These are phyloP conservation scores for Prunus kanzakura DNA, from an alignment of 306 rosid genomes.

Conservation along the genomic window DNA sequence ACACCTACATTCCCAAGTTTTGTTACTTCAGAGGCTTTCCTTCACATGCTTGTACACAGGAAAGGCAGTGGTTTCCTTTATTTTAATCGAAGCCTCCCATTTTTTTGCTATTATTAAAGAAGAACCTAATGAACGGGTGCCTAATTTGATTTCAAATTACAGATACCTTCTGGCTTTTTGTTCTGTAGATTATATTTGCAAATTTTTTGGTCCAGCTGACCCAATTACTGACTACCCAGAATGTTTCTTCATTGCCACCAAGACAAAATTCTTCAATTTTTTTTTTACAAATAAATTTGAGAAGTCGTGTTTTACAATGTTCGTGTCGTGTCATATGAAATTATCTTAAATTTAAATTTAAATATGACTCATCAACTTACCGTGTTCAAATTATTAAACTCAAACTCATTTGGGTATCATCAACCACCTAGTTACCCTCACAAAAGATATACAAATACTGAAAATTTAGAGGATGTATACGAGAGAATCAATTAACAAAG, in stretches of 20 bases:
- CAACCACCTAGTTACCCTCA: too few species aligned
- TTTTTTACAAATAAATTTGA: too few species aligned
- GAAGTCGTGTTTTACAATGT: too few species aligned
- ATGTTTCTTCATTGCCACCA: not conserved
- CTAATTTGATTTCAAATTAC: not conserved
- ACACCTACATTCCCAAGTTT: not conserved
- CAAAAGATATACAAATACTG: too few species aligned
- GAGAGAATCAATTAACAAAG: too few species aligned
- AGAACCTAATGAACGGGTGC: not conserved
- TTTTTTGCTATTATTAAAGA: not conserved
- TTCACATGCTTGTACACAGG: conserved; percentile 5
- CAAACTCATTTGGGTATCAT: too few species aligned
- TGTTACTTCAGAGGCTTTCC: not conserved
- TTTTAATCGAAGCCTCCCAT: not conserved
- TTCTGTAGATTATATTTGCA: not conserved
- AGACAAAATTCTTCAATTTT: not conserved
- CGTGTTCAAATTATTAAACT: too few species aligned
- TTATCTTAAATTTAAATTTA: too few species aligned
- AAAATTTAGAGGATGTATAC: too few species aligned
- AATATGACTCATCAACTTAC: too few species aligned
- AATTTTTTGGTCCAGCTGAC: not conserved
- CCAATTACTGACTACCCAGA: not conserved
- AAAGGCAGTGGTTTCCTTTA: not conserved
- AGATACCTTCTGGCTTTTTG: not conserved
- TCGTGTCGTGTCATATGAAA: too few species aligned